Conservation (phyloP, 2,329 filamentous ascomycete genomes). For the Dactylonectria estremocensis region DNA sequence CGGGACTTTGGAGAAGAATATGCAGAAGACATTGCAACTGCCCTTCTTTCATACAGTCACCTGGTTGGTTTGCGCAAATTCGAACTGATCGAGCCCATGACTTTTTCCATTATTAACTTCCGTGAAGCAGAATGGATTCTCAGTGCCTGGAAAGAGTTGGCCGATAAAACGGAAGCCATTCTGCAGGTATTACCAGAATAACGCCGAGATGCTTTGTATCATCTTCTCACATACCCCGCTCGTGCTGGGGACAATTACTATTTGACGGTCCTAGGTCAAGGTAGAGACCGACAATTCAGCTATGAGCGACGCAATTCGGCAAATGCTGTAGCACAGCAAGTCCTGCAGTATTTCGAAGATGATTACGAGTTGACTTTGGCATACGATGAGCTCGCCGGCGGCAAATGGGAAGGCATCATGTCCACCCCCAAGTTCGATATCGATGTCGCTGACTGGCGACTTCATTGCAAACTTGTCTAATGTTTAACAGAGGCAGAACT, state of each 20-base stretch:
- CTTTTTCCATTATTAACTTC: slow-evolving; percentile 75
- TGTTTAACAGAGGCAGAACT: not conserved
- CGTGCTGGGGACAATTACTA: not conserved
- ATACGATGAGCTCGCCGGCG: slow-evolving; percentile 5
- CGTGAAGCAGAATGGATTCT: slow-evolving; percentile 73
- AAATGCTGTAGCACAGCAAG: not conserved
- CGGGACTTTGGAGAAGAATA: not conserved
- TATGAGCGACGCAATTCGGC: slow-evolving; percentile 1
- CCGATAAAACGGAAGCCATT: not conserved
- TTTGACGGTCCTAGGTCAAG: not conserved
- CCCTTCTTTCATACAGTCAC: slow-evolving; percentile 68
- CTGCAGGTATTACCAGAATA: not conserved
- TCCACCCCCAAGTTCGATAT: slow-evolving; percentile 67
- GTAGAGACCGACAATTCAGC: not conserved
- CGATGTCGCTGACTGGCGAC: slow-evolving; percentile 27
- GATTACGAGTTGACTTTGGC: not conserved
- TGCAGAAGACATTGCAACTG: slow-evolving; percentile 51
- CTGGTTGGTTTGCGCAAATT: slow-evolving; percentile 69
- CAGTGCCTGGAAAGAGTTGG: slow-evolving; percentile 4
- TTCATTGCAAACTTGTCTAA: slow-evolving; percentile 9
- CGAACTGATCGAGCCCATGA: slow-evolving; percentile 71
- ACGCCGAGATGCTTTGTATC: not conserved
- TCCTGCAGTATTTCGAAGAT: not conserved
- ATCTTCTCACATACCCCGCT: not conserved
- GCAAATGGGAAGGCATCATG: slow-evolving; percentile 29